These are phyloP conservation scores for Vigna angularis DNA, from an alignment of 306 rosid genomes.

Conservation along the genomic window DNA sequence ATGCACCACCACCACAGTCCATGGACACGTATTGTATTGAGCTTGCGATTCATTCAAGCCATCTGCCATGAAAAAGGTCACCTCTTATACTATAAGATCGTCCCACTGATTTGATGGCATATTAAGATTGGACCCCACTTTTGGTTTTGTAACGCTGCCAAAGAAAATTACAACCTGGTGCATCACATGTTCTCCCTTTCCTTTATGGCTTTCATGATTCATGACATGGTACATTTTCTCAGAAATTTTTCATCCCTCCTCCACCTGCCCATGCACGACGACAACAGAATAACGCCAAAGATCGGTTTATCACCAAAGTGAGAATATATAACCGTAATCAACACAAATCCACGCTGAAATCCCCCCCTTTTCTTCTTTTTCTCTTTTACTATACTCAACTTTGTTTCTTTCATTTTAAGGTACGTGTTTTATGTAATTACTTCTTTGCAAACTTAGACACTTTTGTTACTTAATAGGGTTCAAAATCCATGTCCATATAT, in stretches of 20 bases:
- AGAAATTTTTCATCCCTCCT: not conserved
- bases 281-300: slow-evolving; percentile 33
- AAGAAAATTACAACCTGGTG: slow-evolving; percentile 45
- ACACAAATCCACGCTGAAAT: slow-evolving; percentile 8
- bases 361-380: not conserved
- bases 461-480: slow-evolving; percentile 11
- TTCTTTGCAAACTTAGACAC: slow-evolving; percentile 11
- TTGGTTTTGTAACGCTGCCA: slow-evolving; percentile 32
- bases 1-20: not conserved
- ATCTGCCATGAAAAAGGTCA: not conserved
- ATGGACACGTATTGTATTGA: slow-evolving; percentile 10
- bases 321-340: not conserved
- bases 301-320: not conserved
- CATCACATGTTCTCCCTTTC: slow-evolving; percentile 42
- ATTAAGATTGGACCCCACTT: slow-evolving; percentile 46
- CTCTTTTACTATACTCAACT: not conserved
- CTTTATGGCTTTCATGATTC: slow-evolving; percentile 40
- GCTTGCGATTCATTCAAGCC: slow-evolving; percentile 3
- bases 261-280: slow-evolving; percentile 34
- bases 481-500: slow-evolving; percentile 21
- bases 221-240: slow-evolving; percentile 20
- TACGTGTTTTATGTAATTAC: not conserved
- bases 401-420: not conserved
- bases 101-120: slow-evolving; percentile 41
- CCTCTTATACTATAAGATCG: not conserved